Evolutionary conservation across 2,329 filamentous ascomycete species (phyloP).

Genomic region (Penicillium sp.): DNA sequence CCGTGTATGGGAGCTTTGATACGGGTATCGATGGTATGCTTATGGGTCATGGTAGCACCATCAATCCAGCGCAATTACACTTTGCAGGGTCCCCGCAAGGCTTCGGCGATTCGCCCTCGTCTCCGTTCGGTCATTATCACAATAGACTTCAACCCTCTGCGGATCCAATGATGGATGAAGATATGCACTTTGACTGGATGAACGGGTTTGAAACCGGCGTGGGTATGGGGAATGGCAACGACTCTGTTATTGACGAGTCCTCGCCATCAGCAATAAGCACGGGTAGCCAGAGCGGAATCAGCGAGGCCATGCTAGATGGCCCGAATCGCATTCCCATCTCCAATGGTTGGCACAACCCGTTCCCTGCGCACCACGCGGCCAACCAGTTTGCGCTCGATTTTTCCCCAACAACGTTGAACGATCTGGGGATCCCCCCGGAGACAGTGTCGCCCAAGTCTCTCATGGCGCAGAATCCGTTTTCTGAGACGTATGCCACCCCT

Average conservation of each 20-base stretch:
- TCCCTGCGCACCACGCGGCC: constrained; percentile 65
- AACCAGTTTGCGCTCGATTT: constrained; percentile 74
- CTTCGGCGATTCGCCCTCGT: constrained; percentile 42
- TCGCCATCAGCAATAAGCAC: constrained; percentile 96
- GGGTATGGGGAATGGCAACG: constrained; percentile 66
- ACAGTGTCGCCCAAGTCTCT: constrained; percentile 76
- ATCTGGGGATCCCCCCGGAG: constrained; percentile 66
- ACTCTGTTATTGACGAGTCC: constrained; percentile 84
- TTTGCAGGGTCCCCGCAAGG: constrained; percentile 73
- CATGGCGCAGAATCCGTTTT: constrained; percentile 64
- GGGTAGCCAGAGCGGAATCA: constrained; percentile 74
- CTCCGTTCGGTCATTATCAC: constrained; percentile 43
- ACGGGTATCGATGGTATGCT: constrained; percentile 69
- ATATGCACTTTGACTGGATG: constrained; percentile 82
- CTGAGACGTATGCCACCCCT: constrained; percentile 74
- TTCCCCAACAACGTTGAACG: constrained; percentile 70
- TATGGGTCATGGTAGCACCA: constrained; percentile 62
- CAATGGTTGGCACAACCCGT: constrained; percentile 64
- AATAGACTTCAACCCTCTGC: constrained; percentile 55
- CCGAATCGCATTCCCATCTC: constrained; percentile 58
- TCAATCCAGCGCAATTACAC: constrained; percentile 70
- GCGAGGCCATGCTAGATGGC: constrained; percentile 87
- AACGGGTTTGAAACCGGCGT: constrained; percentile 77
- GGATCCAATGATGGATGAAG: constrained; percentile 60
- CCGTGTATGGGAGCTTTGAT: constrained; percentile 66